phyloP scores from a whole-genome alignment of 768 basidiomycete species.

The Naganishia vishniacii region DNA sequence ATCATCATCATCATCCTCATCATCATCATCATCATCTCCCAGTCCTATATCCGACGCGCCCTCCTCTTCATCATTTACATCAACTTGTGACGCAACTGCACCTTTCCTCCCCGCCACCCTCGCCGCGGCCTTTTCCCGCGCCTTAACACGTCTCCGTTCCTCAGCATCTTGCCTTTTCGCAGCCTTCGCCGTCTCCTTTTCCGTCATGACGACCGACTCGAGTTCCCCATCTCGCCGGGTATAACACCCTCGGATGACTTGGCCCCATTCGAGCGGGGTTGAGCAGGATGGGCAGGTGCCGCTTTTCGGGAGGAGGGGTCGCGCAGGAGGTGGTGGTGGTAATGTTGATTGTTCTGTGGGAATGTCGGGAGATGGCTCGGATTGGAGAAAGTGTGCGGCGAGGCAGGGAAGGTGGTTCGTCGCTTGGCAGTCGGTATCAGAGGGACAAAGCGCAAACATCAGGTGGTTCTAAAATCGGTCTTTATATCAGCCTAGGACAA shows the following conservation, averaged over 20 bases:
- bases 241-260: constrained; percentile 47
- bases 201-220: constrained; percentile 1
- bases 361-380: constrained; percentile 12
- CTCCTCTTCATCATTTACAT: not conserved
- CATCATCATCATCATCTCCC: not conserved
- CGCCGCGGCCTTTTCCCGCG: constrained; percentile 11
- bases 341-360: not conserved
- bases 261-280: constrained; percentile 38
- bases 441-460: constrained; percentile 42
- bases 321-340: not conserved
- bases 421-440: constrained; percentile 27
- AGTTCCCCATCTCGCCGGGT: constrained; percentile 33
- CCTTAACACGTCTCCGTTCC: constrained; percentile 9
- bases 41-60: not conserved
- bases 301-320: constrained; percentile 39
- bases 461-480: constrained; percentile 36
- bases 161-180: constrained; percentile 12
- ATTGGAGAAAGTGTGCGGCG: constrained; percentile 33
- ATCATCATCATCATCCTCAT: too few relatives aligned
- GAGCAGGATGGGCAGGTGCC: constrained; percentile 46
- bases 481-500: too few relatives aligned
- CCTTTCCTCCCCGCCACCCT: not conserved
- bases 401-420: constrained; percentile 44
- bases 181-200: constrained; percentile 20
- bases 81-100: not conserved